Base-by-base conservation (phyloP, 2,329 filamentous ascomycete species). In the Sporothrix brunneoviolacea region DNA sequence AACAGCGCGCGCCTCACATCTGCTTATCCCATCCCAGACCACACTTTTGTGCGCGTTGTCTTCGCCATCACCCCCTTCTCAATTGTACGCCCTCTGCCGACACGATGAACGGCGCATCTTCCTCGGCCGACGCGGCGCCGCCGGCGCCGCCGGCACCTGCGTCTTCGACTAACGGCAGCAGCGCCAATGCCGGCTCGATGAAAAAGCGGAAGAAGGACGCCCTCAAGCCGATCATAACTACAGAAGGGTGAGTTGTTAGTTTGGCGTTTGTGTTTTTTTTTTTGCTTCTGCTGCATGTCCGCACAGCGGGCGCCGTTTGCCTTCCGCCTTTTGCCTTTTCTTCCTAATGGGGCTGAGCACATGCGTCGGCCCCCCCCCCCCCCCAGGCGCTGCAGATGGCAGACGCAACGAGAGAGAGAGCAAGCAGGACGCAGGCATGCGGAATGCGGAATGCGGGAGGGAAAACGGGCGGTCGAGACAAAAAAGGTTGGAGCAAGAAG, bases 191-290 rank as follows among this genome's bases (percentile, higher is more conserved):
- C n/a, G 47, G 37, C 19, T 42, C 47, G 13, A 40, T 50, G 13
- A 88, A 86, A 75, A 88, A 88, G 75, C 77, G 83, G 63, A 83
- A 84, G 73, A 88, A 88, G 75, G 82, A 84, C 37, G 77, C 76
- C 48, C 70, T 87, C 58, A 86, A 87, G 70, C 85, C 85, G 61
- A 88, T 88, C 63, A 84, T 88, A 67, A 88, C 84, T 36, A 85
- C 77, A 53, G 83, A 87, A 64, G 68, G 61, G 41, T 56, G 62
- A 59, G 54, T 58, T 44, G 69, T 44, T 35, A 3, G 18, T 15
- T 30, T 32, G 44, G 4, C 16, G 8, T 27, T 35, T 18, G 21
- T 21, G 5, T 27, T 19, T 30, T 39, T 28, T 27, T 16, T 18
- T 18, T 32, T 16, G 5, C 16, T 28, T 27, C 32, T 35, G 45